Conservation (phyloP, 306 rosid species). For the Pyrus pyrifolia region DNA sequence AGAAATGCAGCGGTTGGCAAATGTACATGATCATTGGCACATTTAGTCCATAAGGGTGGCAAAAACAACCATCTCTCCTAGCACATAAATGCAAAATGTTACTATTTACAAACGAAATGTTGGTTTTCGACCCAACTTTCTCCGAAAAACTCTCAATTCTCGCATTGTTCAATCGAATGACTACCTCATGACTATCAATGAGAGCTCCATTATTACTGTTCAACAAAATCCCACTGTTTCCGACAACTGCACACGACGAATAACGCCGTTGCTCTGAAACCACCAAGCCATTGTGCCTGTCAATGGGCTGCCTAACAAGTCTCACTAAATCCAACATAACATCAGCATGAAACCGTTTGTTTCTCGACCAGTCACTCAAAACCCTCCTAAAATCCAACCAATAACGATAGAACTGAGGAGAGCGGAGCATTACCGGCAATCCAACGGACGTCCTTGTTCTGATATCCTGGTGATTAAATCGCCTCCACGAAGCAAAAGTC, state of each 20-base stretch:
- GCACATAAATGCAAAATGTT: conserved; percentile 87
- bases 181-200: conserved; percentile 72
- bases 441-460: conserved; percentile 28
- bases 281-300: conserved; percentile 23
- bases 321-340: conserved; percentile 57
- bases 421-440: conserved; percentile 41
- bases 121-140: conserved; percentile 82
- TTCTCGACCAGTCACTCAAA: conserved; percentile 61
- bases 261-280: conserved; percentile 28
- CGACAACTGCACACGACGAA: conserved; percentile 79
- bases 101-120: conserved; percentile 78
- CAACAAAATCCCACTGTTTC: conserved; percentile 88
- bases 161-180: conserved; percentile 84
- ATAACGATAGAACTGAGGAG: conserved; percentile 71
- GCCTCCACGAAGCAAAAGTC: conserved; percentile 65
- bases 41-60: conserved; percentile 73
- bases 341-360: conserved; percentile 47
- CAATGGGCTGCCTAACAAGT: conserved; percentile 45
- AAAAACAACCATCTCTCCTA: conserved; percentile 70
- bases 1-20: conserved; percentile 84
- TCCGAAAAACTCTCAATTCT: conserved; percentile 38
- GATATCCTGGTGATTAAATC: conserved; percentile 48
- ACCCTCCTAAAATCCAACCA: conserved; percentile 74
- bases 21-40: conserved; percentile 83
- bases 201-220: conserved; percentile 47